These are phyloP conservation scores for Zizania palustris DNA, from an alignment of 202 grass and related monocot genomes.

Conservation along the genomic window DNA sequence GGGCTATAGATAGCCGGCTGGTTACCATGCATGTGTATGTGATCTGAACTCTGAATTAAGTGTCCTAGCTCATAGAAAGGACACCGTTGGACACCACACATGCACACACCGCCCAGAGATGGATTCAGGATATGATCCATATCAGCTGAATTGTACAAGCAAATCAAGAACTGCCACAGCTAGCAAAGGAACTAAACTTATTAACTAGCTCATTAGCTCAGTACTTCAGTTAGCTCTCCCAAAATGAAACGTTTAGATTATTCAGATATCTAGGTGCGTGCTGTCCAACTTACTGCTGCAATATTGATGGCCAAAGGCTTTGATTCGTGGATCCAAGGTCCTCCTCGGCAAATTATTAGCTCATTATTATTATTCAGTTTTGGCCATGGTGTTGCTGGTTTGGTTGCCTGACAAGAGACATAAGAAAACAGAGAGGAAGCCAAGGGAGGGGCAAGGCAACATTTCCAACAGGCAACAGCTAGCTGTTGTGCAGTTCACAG, in stretches of 20 bases:
- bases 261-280: not conserved
- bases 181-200: not conserved
- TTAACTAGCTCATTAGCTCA: not conserved
- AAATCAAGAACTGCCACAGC: not conserved
- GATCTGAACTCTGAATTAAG: constrained; percentile 43
- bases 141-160: constrained; percentile 9
- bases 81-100: constrained; percentile 40
- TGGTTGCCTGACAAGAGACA: constrained; percentile 80
- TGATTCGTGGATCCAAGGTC: not conserved
- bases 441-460: constrained; percentile 34
- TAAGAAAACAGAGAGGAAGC: constrained; percentile 39
- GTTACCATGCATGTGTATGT: constrained; percentile 30
- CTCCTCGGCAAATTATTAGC: constrained; percentile 31
- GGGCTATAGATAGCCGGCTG: constrained; percentile 10
- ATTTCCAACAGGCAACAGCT: constrained; percentile 46
- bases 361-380: constrained; percentile 28
- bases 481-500: constrained; percentile 46
- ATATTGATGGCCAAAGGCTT: not conserved
- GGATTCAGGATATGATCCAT: constrained; percentile 33
- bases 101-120: constrained; percentile 27
- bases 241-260: not conserved
- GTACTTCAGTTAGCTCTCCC: not conserved
- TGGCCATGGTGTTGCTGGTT: constrained; percentile 20
- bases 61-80: constrained; percentile 32
- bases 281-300: not conserved